Evolutionary conservation across 1,284 basidiomycete genomes (phyloP).

Genomic region (Coriolopsis trogii): DNA sequence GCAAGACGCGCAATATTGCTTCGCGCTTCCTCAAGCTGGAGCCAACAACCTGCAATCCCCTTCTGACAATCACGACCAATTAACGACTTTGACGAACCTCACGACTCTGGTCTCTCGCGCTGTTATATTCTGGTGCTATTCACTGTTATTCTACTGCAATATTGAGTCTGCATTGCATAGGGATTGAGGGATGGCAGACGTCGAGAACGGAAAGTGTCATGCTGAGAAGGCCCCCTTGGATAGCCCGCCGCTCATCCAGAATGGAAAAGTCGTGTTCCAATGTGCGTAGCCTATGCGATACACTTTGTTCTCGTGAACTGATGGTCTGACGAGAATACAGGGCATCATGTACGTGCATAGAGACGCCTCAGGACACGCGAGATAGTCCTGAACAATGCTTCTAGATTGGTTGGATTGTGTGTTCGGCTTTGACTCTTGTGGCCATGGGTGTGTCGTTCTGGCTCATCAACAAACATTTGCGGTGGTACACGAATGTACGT

Average conservation of each 20-base stretch:
- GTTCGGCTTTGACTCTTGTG: slow-evolving; percentile 60
- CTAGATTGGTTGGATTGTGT: slow-evolving; percentile 76
- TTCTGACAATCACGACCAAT: slow-evolving; percentile 1
- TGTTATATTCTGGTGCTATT: neutral
- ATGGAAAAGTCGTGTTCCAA: slow-evolving; percentile 66
- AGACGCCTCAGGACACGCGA: neutral
- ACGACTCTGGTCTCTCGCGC: slow-evolving; percentile 4
- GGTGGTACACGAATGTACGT: slow-evolving; percentile 70
- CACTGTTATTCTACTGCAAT: neutral
- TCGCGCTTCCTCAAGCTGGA: too few species aligned
- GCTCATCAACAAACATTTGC: slow-evolving; percentile 73
- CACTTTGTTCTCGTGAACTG: too few species aligned
- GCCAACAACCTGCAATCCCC: too few species aligned
- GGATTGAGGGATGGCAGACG: slow-evolving; percentile 32
- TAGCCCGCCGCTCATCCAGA: slow-evolving; percentile 59
- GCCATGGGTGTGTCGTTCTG: slow-evolving; percentile 64
- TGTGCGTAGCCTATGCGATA: slow-evolving; percentile 35
- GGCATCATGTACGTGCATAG: slow-evolving; percentile 48
- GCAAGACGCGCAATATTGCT: too few species aligned
- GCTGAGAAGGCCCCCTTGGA: slow-evolving; percentile 43
- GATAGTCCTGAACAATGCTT: neutral
- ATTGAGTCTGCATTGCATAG: too few species aligned
- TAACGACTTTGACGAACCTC: slow-evolving; percentile 10
- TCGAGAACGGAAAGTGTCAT: slow-evolving; percentile 39
- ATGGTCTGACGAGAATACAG: slow-evolving; percentile 26